Base-by-base conservation (phyloP, 306 rosid species). In the Malus sieversii region DNA sequence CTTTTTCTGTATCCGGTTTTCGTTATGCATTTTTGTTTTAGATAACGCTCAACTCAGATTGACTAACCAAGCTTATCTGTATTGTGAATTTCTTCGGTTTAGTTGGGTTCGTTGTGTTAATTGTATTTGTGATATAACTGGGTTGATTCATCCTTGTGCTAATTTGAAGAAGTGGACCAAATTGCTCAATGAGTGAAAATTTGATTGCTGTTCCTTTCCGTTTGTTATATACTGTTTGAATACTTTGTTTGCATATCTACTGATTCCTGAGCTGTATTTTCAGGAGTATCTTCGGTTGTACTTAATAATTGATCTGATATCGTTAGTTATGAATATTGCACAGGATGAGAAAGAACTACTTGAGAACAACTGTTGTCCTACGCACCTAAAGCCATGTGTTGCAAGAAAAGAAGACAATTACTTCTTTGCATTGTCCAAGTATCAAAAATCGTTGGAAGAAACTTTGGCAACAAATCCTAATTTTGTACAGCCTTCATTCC, bases 281-380 rank as follows among this genome's bases (percentile, higher is more conserved):
- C 66, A 20, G 55, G 58, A 60, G 30, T 70, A 46, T 63, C 62
- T 72, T 78, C 70, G 64, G 65, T 22, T 74, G 58, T 20, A 55
- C 70, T 68, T 71, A 5, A 70, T 70, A 5, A 14, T 6, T 77
- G 72, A 40, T 72, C 70, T 62, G 6, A 69, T 75, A 70, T 64
- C 61, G 52, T 70, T 73, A 75, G 44, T 35, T 81, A 29, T 69
- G 15, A 60, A 44, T 66, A 38, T 73, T 76, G 64, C 75, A 77
- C 88, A 95, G 99, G 99, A 92, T 75, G 97, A 90, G 85, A 95
- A 92, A 75, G 99, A 92, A 78, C 84, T 95, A 78, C 87, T 92
- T 77, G 97, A 85, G 35, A 80, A 92, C 81, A 89, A 89, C 71
- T 84, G 92, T 75, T 95, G 97, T 85, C 96, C 99, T 3, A 83